phyloP scores from a whole-genome alignment of 805 yeast genomes.

The Lipomyces yamanashiensis region DNA sequence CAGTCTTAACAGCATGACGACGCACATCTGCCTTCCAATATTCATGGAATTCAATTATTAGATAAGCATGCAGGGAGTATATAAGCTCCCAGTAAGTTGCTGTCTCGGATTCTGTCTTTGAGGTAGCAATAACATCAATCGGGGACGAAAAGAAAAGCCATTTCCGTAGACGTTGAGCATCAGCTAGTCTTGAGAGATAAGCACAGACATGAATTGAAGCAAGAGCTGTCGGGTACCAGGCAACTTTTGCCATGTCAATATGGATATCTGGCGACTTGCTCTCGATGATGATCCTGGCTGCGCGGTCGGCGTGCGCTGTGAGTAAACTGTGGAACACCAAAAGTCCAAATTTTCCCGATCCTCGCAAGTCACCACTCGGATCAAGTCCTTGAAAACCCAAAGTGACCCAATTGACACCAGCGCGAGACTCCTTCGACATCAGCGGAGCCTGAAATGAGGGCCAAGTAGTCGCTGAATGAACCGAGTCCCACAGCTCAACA shows the following conservation, averaged over 20 bases:
- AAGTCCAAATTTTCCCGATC: constrained; percentile 38
- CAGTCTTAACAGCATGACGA: constrained; percentile 24
- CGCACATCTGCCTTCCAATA: constrained; percentile 32
- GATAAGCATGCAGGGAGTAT: constrained; percentile 20
- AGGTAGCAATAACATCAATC: not conserved
- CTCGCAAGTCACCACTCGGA: constrained; percentile 48
- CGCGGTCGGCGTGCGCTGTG: constrained; percentile 16
- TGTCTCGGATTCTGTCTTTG: not conserved
- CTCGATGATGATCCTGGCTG: constrained; percentile 21
- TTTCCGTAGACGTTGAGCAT: constrained; percentile 22
- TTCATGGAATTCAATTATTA: constrained; percentile 34
- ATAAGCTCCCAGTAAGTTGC: constrained; percentile 23
- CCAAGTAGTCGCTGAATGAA: constrained; percentile 29
- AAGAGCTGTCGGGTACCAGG: constrained; percentile 39
- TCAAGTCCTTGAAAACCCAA: constrained; percentile 49
- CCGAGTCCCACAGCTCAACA: constrained; percentile 13
- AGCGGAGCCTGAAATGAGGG: constrained; percentile 23
- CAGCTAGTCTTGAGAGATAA: constrained; percentile 20
- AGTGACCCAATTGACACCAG: constrained; percentile 44
- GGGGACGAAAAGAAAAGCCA: constrained; percentile 26
- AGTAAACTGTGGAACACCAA: constrained; percentile 13
- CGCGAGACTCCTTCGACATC: constrained; percentile 28
- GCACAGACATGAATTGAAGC: constrained; percentile 38
- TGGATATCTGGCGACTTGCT: constrained; percentile 28
- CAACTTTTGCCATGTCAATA: constrained; percentile 24